Base-by-base conservation (phyloP, 139 green algal species). In the Coelastrella sp. region DNA sequence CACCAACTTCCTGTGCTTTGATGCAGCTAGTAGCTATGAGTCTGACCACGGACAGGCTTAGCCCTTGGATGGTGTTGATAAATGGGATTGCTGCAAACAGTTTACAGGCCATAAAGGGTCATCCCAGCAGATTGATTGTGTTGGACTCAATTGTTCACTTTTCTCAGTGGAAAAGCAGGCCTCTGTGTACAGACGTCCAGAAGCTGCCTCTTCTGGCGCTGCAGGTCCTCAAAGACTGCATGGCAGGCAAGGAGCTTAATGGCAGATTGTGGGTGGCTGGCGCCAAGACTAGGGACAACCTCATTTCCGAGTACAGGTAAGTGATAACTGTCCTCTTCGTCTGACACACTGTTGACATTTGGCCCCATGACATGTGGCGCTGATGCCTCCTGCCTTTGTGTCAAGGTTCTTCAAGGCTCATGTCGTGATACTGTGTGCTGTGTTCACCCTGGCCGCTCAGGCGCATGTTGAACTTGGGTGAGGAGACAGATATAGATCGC, bases 301-400 rank as follows among this genome's bases (percentile, higher is more conserved):
- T 96, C 25, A 82, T 96, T 8, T 27, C 75, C 7, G 94, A 96
- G 86, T 96, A 95, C 93, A 84, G 85, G 85, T 90, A 35, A 0
- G 25, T 5, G 9, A 61, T 17, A 78, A 15, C 4, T 70, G 61
- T 70, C 61, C 68, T n/a, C 17, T 76, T 49, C 1, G 35, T 49
- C 35, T 49, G 35, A 49, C 35, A 3, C 35, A 49, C 35, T 49
- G 35, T 49, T 49, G 35, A 49, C 35, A 49, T 49, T 49, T 49
- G 35, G 35, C 1, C 35, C 35, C 35, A 1, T 49, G 35, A 49
- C 35, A 49, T 49, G 35, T 49, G 35, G 35, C 3, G 35, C 35
- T 49, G 35, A 49, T 49, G 35, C 35, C 35, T 49, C 35, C 35
- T 3, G 3, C 3, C 35, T 49, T 49, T 49, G 35, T 49, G 35